These are phyloP conservation scores for Trichoderma afroharzianum DNA, from an alignment of 2,329 filamentous ascomycete species.

Conservation along the genomic window DNA sequence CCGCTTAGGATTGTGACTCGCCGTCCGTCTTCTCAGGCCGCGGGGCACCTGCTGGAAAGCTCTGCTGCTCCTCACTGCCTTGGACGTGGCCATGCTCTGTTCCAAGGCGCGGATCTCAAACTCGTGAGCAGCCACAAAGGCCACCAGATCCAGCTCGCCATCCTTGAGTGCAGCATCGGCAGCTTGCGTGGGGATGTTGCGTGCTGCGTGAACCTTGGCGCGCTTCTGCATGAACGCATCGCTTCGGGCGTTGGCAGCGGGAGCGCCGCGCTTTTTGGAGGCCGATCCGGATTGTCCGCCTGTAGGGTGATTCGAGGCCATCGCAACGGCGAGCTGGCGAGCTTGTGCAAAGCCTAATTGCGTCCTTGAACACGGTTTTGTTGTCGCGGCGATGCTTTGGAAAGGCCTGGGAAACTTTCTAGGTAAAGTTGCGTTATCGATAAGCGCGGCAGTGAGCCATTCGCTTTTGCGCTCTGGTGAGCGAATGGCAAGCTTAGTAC, in stretches of 20 bases:
- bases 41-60: constrained; percentile 91
- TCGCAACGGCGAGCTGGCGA: constrained; percentile 23
- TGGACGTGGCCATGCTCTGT: constrained; percentile 73
- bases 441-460: constrained; percentile 1
- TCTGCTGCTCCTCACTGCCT: constrained; percentile 57
- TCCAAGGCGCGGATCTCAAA: constrained; percentile 87
- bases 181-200: constrained; percentile 49
- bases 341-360: not conserved
- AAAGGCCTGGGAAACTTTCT: not conserved
- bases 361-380: not conserved
- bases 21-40: constrained; percentile 78
- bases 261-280: constrained; percentile 27
- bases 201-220: constrained; percentile 44
- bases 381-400: not conserved
- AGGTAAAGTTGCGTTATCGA: constrained; percentile 11
- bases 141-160: constrained; percentile 80
- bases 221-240: constrained; percentile 39
- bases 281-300: constrained; percentile 26
- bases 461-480: not conserved
- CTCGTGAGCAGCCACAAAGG: constrained; percentile 80
- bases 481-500: not conserved
- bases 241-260: constrained; percentile 24
- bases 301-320: constrained; percentile 26
- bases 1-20: constrained; percentile 90
- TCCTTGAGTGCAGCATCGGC: constrained; percentile 54